Conservation (phyloP, 495 filamentous ascomycete species). For the Viridothelium virens region DNA sequence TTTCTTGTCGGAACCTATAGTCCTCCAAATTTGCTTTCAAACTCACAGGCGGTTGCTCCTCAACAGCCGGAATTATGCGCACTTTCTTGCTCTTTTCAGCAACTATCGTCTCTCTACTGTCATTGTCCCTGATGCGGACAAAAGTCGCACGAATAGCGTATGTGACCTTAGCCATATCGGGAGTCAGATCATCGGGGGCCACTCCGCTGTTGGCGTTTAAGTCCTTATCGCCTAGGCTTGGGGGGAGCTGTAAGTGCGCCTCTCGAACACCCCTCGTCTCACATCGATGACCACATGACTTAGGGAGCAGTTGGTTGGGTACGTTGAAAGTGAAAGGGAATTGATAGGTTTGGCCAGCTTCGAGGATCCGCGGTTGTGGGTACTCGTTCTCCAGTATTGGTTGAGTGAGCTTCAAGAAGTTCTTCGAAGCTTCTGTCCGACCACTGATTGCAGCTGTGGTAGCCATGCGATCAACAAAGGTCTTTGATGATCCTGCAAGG, state of each 20-base stretch:
- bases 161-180: constrained; percentile 67
- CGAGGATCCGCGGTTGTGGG: constrained; percentile 60
- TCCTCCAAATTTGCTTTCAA: constrained; percentile 50
- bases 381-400: constrained; percentile 63
- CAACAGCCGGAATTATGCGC: constrained; percentile 63
- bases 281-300: constrained; percentile 51
- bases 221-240: constrained; percentile 62
- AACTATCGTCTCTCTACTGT: constrained; percentile 40
- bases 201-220: constrained; percentile 22
- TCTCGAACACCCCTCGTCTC: constrained; percentile 52
- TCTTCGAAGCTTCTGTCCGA: constrained; percentile 47
- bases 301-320: constrained; percentile 59
- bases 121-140: constrained; percentile 25
- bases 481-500: constrained; percentile 40
- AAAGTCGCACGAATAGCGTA: constrained; percentile 61
- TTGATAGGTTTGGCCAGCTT: constrained; percentile 57
- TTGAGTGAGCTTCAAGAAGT: constrained; percentile 75
- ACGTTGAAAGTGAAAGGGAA: constrained; percentile 87
- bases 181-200: constrained; percentile 63
- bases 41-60: constrained; percentile 71
- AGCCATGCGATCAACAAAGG: constrained; percentile 46
- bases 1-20: constrained; percentile 65
- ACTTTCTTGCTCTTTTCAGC: constrained; percentile 53
- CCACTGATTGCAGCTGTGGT: constrained; percentile 41
- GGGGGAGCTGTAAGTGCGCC: constrained; percentile 72